Base-by-base conservation (phyloP, 495 filamentous ascomycete species). In the Viridothelium virens region DNA sequence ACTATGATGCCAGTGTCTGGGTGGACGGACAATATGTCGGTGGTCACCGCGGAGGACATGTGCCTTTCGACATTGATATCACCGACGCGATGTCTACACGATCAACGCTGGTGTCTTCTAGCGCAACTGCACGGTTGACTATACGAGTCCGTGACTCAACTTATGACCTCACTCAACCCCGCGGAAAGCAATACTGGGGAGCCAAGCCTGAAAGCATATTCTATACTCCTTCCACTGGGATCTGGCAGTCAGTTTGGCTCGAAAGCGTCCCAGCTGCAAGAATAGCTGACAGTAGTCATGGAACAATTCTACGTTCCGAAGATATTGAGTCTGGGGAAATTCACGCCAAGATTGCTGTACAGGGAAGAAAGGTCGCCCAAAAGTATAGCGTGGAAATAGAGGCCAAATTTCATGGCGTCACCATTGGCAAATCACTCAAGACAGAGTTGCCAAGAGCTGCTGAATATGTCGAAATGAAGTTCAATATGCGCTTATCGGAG, bases 81-180 rank as follows among this genome's bases (percentile, higher is more conserved):
- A 69, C 70, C 16, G 69, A 69, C 4, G 67, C 70, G 16, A 6
- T 71, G 38, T 3, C 25, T 7, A 25, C 38, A 12, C n/a, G 53
- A 36, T 14, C n/a, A 36, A 59, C 31, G 25, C 7, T 59, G 25
- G 7, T 59, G 7, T 36, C 53, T 33, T 36, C 53, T n/a, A 46
- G 46, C 36, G 5, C 34, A 3, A 33, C 12, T 36, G 48, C 65
- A 34, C 61, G 67, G 3, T 25, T 76, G 14, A 74, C 70, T 34
- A 34, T 76, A 3, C 65, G 74, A 16, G 73, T 76, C 2, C 72
- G 65, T 50, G 74, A 76, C 63, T 76, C 74, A 2, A 66, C 71
- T 1, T 66, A 56, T 56, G 71, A 71, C 65, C 39, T 73, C 44
- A 71, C 67, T 3, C 71, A 73, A 44, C 71, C 71, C 4, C 37